phyloP scores from a whole-genome alignment of 78 protist species.

The slime mould (Dictyostelium discoideum) region DNA sequence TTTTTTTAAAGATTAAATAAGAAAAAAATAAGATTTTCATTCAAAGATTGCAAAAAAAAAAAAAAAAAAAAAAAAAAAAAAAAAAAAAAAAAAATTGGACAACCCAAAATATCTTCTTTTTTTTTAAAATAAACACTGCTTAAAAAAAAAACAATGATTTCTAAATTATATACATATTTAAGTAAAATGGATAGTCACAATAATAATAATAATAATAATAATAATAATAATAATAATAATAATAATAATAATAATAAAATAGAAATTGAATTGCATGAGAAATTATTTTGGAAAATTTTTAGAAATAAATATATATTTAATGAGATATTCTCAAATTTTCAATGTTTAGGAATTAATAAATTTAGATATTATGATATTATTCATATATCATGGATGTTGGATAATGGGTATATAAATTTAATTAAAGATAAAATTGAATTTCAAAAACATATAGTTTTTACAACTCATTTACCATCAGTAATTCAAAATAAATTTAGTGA shows the following conservation, averaged over 20 bases:
- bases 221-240: neutral
- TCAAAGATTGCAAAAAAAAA: no score
- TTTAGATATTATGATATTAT: constrained; percentile 6
- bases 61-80: no score
- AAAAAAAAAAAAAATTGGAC: no score
- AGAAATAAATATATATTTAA: neutral
- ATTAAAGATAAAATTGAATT: neutral
- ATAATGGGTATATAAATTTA: neutral
- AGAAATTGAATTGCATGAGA: neutral
- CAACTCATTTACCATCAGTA: neutral
- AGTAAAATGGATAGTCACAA: neutral
- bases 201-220: neutral
- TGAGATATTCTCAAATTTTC: neutral
- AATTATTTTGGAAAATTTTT: neutral
- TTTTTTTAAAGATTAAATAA: no score
- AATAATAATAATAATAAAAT: neutral
- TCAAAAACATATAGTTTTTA: neutral
- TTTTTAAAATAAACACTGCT: no score
- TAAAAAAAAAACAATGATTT: neutral
- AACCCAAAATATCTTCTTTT: no score
- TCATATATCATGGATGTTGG: neutral
- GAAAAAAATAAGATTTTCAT: neutral
- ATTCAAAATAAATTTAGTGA: neutral
- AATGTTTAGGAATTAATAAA: neutral
- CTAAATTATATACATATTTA: neutral